Conservation (phyloP, 257 asterid genomes). For the Nyctanthes arbortristis region DNA sequence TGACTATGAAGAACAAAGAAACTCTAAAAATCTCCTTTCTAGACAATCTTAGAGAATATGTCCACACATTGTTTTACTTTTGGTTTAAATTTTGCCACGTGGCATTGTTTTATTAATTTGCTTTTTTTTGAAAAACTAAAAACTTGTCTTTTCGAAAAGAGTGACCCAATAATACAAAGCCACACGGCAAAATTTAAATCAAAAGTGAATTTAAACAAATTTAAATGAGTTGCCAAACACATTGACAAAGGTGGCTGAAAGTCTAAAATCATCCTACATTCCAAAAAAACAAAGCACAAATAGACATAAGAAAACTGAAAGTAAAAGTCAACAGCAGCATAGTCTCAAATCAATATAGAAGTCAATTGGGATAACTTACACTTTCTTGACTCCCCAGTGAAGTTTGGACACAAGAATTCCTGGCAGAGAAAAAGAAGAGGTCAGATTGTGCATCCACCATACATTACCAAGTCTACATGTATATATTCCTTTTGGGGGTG, state of each 20-base stretch:
- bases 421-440: constrained; percentile 30
- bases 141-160: too few relatives aligned
- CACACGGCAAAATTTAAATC: too few relatives aligned
- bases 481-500: not conserved
- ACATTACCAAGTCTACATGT: constrained; percentile 6
- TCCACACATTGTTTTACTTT: too few relatives aligned
- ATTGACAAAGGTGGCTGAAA: too few relatives aligned
- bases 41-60: not conserved
- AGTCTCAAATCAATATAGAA: constrained; percentile 13
- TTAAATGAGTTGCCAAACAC: too few relatives aligned
- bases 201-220: too few relatives aligned
- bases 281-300: constrained; percentile 14
- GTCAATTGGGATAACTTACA: constrained; percentile 31
- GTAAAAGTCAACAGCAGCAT: constrained; percentile 18
- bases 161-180: too few relatives aligned
- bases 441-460: constrained; percentile 18
- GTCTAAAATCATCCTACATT: constrained; percentile 10
- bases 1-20: not conserved
- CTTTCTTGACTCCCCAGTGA: constrained; percentile 28
- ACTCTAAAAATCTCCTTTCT: too few relatives aligned
- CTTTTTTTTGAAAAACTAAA: too few relatives aligned
- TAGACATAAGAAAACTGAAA: constrained; percentile 16
- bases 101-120: too few relatives aligned
- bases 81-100: too few relatives aligned
- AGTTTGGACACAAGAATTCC: constrained; percentile 22